phyloP scores from a whole-genome alignment of 2,329 filamentous ascomycete genomes.

The Epichloe baconii region DNA sequence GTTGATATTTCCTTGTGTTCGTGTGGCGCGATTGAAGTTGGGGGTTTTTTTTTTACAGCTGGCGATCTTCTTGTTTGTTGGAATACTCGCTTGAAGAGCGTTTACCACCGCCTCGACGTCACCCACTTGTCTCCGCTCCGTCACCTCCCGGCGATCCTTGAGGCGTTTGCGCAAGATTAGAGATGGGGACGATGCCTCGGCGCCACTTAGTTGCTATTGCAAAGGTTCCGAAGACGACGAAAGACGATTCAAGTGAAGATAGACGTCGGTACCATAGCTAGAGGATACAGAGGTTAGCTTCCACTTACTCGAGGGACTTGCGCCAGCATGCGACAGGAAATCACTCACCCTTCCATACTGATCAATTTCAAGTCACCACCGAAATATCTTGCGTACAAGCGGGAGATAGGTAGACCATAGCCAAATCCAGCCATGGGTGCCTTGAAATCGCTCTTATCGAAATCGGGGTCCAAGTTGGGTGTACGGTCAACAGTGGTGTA shows the following conservation, averaged over 20 bases:
- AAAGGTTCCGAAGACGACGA: slow-evolving; percentile 92
- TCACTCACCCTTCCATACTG: slow-evolving; percentile 90
- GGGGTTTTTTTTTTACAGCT: slow-evolving; percentile 17
- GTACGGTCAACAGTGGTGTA: slow-evolving; percentile 97
- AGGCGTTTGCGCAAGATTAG: slow-evolving; percentile 49
- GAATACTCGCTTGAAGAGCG: slow-evolving; percentile 18
- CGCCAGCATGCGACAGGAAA: slow-evolving; percentile 6
- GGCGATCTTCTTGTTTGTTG: slow-evolving; percentile 18
- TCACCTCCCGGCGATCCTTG: slow-evolving; percentile 55
- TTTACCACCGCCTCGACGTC: slow-evolving; percentile 71
- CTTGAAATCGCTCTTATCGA: slow-evolving; percentile 98
- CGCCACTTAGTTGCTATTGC: slow-evolving; percentile 68
- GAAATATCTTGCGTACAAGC: slow-evolving; percentile 93
- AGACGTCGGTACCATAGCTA: slow-evolving; percentile 96
- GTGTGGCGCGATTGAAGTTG: neutral
- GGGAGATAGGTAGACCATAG: slow-evolving; percentile 90
- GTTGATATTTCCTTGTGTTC: neutral
- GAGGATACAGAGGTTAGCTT: slow-evolving; percentile 9
- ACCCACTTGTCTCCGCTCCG: slow-evolving; percentile 79
- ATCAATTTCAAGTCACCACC: slow-evolving; percentile 95
- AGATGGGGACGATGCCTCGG: slow-evolving; percentile 20
- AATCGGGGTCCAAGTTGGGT: slow-evolving; percentile 88
- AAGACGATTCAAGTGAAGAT: slow-evolving; percentile 90
- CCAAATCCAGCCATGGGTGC: slow-evolving; percentile 98
- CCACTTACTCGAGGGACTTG: neutral